Base-by-base conservation (phyloP, 2,329 filamentous ascomycete genomes). In the Shiraia sp. region DNA sequence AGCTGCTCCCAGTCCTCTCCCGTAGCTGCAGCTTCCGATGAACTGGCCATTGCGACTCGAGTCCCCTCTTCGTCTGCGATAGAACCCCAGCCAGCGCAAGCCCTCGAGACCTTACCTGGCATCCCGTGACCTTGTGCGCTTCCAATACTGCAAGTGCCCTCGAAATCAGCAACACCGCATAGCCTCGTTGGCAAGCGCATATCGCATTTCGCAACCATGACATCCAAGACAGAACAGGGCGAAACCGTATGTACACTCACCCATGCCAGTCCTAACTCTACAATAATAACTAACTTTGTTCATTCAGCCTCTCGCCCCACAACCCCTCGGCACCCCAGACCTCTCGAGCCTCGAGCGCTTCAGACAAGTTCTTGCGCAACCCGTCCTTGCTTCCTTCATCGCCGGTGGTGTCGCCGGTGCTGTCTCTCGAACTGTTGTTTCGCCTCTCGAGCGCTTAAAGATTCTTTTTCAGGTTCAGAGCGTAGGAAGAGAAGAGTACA, bases 401-500 rank as follows among this genome's bases (percentile, higher is more conserved):
- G 93, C 90, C 22, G 93, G 93, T 48, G 93, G 93, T 55, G 84
- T 96, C 15, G 93, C 93, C 12, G 93, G 93, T 44, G 93, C 93
- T 30, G 92, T 99, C n/a, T 97, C 93, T 23, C 83, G 93, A 65
- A 99, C 93, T 16, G 92, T 97, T 33, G 93, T 99, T 4, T 97
- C 92, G 12, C 93, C 93, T 3, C 82, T 99, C 26, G 93, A 99
- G 72, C 84, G 93, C 51, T 79, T 99, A 45, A 97, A 99, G 76
- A 99, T 99, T 58, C 78, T 99, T n/a, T 90, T 96, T 69, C 93
- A 99, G 69, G 81, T 99, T 19, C 93, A 99, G 74, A 95, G 88
- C 64, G 87, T 80, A 35, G 92, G 91, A 13, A 84, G 90, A 62
- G 87, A 89, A 58, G 92, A 96, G 64, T 99, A 99, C 74, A 92